phyloP scores from a whole-genome alignment of 1,284 basidiomycete genomes.

The Cystobasidiaceae sp. region DNA sequence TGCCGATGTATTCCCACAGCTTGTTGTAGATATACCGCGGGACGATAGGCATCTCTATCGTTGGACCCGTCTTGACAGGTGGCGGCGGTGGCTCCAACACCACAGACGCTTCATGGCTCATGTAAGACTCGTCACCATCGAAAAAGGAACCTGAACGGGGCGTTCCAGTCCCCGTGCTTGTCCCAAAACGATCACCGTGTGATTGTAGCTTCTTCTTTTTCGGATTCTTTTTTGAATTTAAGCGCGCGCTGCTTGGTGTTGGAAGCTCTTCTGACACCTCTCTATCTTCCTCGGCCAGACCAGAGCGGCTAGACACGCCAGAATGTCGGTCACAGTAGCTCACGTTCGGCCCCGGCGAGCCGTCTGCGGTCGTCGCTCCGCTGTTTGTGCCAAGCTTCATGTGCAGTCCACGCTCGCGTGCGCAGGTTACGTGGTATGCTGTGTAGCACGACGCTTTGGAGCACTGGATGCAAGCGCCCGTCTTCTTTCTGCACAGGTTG shows the following conservation, averaged over 20 bases:
- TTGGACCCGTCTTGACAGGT: slow-evolving; percentile 47
- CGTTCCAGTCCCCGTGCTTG: neutral
- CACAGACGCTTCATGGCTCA: neutral
- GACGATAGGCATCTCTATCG: slow-evolving; percentile 53
- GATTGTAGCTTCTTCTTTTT: neutral
- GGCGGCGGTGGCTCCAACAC: neutral
- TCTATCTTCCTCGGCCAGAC: slow-evolving; percentile 3
- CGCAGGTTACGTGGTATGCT: slow-evolving; percentile 94
- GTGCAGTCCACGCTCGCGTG: slow-evolving; percentile 72
- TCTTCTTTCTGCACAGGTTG: slow-evolving; percentile 70
- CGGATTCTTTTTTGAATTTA: neutral
- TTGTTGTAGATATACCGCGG: slow-evolving; percentile 57
- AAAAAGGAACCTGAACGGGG: neutral
- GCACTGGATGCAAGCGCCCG: slow-evolving; percentile 96
- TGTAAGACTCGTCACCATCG: neutral
- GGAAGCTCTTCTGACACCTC: neutral
- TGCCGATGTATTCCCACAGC: slow-evolving; percentile 70
- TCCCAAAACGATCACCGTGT: neutral
- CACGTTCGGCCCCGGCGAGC: slow-evolving; percentile 53
- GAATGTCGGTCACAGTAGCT: slow-evolving; percentile 85
- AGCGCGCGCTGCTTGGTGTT: neutral
- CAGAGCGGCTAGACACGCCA: slow-evolving; percentile 56
- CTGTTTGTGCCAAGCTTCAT: slow-evolving; percentile 56
- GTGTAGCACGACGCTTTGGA: slow-evolving; percentile 83
- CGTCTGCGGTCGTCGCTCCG: slow-evolving; percentile 21